Base-by-base conservation (phyloP, 805 yeast genomes). In the Metschnikowia anglica region DNA sequence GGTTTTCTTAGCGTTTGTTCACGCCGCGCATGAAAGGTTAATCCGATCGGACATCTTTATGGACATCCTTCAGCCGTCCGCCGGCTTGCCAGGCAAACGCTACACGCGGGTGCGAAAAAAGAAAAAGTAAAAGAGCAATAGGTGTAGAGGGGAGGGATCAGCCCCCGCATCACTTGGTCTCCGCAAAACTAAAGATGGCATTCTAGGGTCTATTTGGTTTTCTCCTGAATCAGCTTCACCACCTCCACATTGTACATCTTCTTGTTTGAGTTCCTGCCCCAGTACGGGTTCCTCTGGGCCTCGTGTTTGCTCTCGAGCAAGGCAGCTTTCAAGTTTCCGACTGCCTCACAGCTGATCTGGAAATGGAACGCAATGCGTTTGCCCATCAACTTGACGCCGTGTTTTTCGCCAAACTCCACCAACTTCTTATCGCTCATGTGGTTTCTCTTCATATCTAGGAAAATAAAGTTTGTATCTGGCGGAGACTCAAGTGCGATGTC, bases 291-390 rank as follows among this genome's bases (percentile, higher is more conserved):
- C 34, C 58, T 60, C 51, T 72, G 60, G 1, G 88, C 76, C 48
- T 75, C 69, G 42, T 78, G 73, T 53, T 65, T 73, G 27, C 84
- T 71, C 58, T 83, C 88, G 26, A 68, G 55, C 15, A 85, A 63
- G 2, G 83, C 83, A 34, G 59, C 57, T 55, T 83, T 83, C 37
- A 61, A 38, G 21, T 42, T 51, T 34, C 63, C 66, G 30, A 67
- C 65, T 21, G 66, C 55, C 21, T 61, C 62, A 13, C 59, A 48
- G 27, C 62, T 56, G 26, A 60, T 44, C 47, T 69, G 74, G 51
- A 61, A 85, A 69, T 88, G 96, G 73, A 89, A 83, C 1, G 95
- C 88, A 34, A 90, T 65, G 58, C 97, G 77, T 39, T 81, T 81
- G 38, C 89, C 88, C 76, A 76, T 74, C 28, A 84, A 63, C 53